Conservation (phyloP, 495 filamentous ascomycete genomes). For the Xylaria flabelliformis region DNA sequence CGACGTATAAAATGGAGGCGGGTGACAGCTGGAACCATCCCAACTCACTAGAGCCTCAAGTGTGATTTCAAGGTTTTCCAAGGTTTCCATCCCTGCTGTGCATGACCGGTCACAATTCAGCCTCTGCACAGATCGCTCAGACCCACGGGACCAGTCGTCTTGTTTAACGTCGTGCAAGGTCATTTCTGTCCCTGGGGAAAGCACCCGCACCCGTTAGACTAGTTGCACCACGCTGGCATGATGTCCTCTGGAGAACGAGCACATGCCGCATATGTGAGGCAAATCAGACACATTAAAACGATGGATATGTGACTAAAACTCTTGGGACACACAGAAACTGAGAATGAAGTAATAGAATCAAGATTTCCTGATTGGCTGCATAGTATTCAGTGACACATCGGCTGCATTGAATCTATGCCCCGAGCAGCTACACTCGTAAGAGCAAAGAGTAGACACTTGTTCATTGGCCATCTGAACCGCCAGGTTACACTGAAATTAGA, state of each 20-base stretch:
- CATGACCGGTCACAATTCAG: conserved; percentile 7
- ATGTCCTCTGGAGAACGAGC: conserved; percentile 1
- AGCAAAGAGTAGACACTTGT: neutral
- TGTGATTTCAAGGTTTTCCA: neutral
- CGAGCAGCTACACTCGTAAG: neutral
- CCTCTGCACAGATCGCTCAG: neutral
- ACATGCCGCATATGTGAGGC: conserved; percentile 20
- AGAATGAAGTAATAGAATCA: conserved; percentile 25
- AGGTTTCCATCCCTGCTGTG: conserved; percentile 1
- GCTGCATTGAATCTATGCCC: conserved; percentile 25
- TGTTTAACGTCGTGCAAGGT: conserved; percentile 19
- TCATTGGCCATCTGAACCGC: conserved; percentile 22
- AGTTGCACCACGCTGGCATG: conserved; percentile 22
- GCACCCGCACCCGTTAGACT: neutral
- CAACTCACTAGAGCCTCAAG: conserved; percentile 19
- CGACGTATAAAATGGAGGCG: conserved; percentile 7
- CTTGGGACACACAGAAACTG: conserved; percentile 15
- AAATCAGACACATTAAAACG: conserved; percentile 17
- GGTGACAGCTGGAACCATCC: conserved; percentile 10
- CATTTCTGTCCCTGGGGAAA: neutral
- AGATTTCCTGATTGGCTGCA: conserved; percentile 26
- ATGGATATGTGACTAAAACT: conserved; percentile 7
- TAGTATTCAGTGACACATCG: conserved; percentile 21
- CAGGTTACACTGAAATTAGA: conserved; percentile 15
- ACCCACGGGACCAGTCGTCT: conserved; percentile 10